Conservation (phyloP, 2,329 filamentous ascomycete species). For the Epichloe sibirici region DNA sequence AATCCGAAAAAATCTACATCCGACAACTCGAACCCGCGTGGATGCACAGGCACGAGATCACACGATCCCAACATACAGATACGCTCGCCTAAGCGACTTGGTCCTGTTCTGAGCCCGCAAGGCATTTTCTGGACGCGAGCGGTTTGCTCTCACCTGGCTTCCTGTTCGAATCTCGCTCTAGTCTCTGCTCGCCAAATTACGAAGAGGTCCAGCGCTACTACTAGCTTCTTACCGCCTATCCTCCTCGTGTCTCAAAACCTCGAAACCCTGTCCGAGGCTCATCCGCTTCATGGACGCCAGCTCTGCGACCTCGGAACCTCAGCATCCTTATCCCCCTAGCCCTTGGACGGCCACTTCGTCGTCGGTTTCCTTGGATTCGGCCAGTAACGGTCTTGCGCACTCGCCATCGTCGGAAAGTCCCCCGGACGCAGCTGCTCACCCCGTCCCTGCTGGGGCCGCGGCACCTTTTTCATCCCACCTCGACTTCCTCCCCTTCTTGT, state of each 20-base stretch:
- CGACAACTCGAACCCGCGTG: background rate
- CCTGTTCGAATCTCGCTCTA: background rate
- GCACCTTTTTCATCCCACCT: conserved; percentile 30
- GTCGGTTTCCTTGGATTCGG: conserved; percentile 12
- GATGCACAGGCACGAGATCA: conserved; percentile 2
- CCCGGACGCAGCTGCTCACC: conserved; percentile 15
- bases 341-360: conserved; percentile 20
- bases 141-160: background rate
- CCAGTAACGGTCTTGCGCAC: conserved; percentile 15
- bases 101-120: background rate
- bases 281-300: conserved; percentile 27
- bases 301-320: conserved; percentile 24
- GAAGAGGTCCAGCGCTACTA: background rate
- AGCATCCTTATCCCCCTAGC: conserved; percentile 25
- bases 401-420: conserved; percentile 17
- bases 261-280: conserved; percentile 7
- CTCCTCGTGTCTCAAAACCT: background rate
- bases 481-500: conserved; percentile 44
- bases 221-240: background rate
- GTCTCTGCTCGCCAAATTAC: background rate
- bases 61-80: background rate
- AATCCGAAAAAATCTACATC: background rate
- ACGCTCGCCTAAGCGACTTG: background rate
- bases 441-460: conserved; percentile 13
- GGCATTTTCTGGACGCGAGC: background rate